Evolutionary conservation across 2,329 filamentous ascomycete species (phyloP).

Genomic region (Penicillium palitans): DNA sequence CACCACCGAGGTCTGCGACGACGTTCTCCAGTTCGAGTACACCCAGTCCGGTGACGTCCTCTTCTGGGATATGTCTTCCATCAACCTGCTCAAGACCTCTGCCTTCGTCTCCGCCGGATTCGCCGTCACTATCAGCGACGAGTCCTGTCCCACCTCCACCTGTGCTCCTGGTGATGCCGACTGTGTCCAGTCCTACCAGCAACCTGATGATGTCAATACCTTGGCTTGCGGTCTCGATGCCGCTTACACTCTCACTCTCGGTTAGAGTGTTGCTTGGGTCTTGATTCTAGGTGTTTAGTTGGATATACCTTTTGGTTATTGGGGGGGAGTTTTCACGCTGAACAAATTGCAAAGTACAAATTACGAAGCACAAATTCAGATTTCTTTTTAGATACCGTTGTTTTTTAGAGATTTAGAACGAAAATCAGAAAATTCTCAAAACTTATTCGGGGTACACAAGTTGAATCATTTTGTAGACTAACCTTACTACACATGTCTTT

Average conservation of each 20-base stretch:
- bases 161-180: slow-evolving; percentile 28
- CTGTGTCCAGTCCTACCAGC: slow-evolving; percentile 32
- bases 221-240: slow-evolving; percentile 23
- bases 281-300: slow-evolving; percentile 9
- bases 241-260: slow-evolving; percentile 42
- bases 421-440: neutral
- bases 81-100: slow-evolving; percentile 28
- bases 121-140: slow-evolving; percentile 26
- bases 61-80: slow-evolving; percentile 36
- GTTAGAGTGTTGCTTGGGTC: slow-evolving; percentile 14
- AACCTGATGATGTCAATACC: slow-evolving; percentile 31
- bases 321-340: slow-evolving; percentile 5
- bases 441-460: neutral
- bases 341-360: slow-evolving; percentile 8
- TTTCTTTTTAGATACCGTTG: neutral
- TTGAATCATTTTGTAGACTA: neutral
- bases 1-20: slow-evolving; percentile 18
- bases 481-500: neutral
- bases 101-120: slow-evolving; percentile 28
- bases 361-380: slow-evolving; percentile 1
- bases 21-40: slow-evolving; percentile 38
- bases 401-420: slow-evolving; percentile 1
- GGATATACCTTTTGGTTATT: slow-evolving; percentile 9
- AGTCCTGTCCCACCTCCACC: slow-evolving; percentile 23
- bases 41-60: slow-evolving; percentile 26